Percentiles rank a stretch among this genome's conserved stretches.
phyloP scores from a whole-genome alignment of 257 asterid species.

The Thymus quinquecostatus region DNA sequence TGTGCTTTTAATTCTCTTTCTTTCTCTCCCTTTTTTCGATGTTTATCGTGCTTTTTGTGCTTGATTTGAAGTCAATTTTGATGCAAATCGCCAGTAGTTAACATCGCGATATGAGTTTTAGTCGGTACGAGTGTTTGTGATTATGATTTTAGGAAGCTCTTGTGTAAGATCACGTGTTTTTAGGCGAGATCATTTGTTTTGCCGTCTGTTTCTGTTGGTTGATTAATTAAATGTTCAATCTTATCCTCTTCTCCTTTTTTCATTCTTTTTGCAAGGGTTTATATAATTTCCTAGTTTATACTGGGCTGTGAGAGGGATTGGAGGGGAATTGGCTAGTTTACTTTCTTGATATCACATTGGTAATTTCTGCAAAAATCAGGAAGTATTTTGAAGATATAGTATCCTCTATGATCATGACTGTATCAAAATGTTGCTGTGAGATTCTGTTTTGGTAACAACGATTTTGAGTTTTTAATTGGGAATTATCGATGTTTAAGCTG shows the following conservation, averaged over 20 bases:
- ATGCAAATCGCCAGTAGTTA: constrained; percentile 6
- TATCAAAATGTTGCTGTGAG: background rate
- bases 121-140: background rate
- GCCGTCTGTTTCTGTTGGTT: constrained; percentile 20
- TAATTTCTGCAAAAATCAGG: constrained; percentile 8
- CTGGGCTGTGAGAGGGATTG: background rate
- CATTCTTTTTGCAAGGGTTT: too few relatives aligned
- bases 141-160: background rate
- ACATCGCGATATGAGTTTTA: background rate
- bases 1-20: background rate
- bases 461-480: constrained; percentile 1
- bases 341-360: background rate
- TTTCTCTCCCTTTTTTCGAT: background rate
- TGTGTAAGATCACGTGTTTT: background rate
- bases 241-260: background rate
- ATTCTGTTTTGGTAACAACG: background rate
- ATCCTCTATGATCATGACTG: constrained; percentile 9
- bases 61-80: constrained; percentile 15
- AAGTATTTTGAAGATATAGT: background rate
- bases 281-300: too few relatives aligned
- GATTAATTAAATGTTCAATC: background rate
- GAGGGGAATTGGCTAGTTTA: constrained; percentile 4
- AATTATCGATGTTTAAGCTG: background rate
- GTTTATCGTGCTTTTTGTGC: background rate
- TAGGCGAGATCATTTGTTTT: constrained; percentile 11